phyloP scores from a whole-genome alignment of 1,139 yeast species.

The Taphrina communis region DNA sequence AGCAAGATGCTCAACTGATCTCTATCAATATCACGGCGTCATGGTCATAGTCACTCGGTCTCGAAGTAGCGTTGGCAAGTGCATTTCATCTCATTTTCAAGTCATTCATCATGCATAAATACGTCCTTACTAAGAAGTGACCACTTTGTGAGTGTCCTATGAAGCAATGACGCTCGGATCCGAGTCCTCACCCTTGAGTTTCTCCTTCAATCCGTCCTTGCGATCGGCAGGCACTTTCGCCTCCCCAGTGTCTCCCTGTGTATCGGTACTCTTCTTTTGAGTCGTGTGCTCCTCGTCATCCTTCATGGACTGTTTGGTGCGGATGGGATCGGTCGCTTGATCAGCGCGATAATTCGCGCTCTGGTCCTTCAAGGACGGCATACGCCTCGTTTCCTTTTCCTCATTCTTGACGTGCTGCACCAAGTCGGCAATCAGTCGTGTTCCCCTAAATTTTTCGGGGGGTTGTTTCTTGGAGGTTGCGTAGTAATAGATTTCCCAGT shows the following conservation, averaged over 20 bases:
- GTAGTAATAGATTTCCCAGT: conserved; percentile 99
- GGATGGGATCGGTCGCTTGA: conserved; percentile 30
- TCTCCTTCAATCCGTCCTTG: conserved; percentile 38
- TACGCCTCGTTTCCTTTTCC: conserved; percentile 74
- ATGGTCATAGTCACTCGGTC: background rate
- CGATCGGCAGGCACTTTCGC: conserved; percentile 13
- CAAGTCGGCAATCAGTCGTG: conserved; percentile 66
- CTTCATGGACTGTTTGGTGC: conserved; percentile 25
- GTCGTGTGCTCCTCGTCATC: conserved; percentile 9
- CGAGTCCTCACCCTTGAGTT: conserved; percentile 30
- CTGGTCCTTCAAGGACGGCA: conserved; percentile 67
- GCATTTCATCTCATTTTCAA: background rate
- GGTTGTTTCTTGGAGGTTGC: conserved; percentile 73
- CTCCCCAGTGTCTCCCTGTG: conserved; percentile 14
- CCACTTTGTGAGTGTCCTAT: background rate
- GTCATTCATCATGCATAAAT: conserved; percentile 1
- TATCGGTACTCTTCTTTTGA: background rate
- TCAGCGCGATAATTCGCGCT: conserved; percentile 38
- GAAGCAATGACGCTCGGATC: conserved; percentile 38
- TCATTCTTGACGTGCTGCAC: conserved; percentile 78
- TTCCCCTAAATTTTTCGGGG: conserved; percentile 81
- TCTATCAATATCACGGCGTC: too few species aligned
- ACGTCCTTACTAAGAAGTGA: background rate
- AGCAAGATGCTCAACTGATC: conserved; percentile 34
- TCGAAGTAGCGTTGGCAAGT: background rate